Percentiles rank a stretch among this genome's conserved stretches.
Evolutionary conservation across 495 filamentous ascomycete genomes (phyloP).

Genomic region (Peziza echinospora): DNA sequence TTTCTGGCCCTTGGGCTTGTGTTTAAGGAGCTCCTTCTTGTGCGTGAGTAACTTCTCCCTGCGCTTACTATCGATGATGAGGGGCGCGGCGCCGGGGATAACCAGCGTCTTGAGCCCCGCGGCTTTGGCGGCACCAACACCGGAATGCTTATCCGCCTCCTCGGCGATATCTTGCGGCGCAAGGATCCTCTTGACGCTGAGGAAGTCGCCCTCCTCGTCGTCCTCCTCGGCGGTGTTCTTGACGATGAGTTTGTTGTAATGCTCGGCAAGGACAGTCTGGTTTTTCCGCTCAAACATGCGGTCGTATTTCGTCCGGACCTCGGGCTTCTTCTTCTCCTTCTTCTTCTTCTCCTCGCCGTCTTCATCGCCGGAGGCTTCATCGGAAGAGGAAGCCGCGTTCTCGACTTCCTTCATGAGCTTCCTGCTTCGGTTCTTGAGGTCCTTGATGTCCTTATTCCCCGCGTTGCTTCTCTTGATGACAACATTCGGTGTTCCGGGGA

Average conservation of each 20-base stretch:
- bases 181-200: constrained; percentile 63
- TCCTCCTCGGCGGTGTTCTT: constrained; percentile 31
- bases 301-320: constrained; percentile 75
- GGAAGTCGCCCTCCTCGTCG: constrained; percentile 45
- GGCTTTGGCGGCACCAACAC: constrained; percentile 19
- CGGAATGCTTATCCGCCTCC: constrained; percentile 17
- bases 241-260: constrained; percentile 69
- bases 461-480: constrained; percentile 73
- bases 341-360: constrained; percentile 26
- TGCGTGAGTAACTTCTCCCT: constrained; percentile 79
- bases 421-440: constrained; percentile 65
- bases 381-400: constrained; percentile 15
- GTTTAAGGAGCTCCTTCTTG: constrained; percentile 80
- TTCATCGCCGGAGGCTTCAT: constrained; percentile 34
- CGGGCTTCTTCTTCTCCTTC: constrained; percentile 36
- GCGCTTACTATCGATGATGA: constrained; percentile 79
- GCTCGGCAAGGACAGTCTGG: constrained; percentile 78
- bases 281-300: constrained; percentile 92
- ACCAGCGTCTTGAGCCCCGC: constrained; percentile 26
- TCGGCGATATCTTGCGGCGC: constrained; percentile 27
- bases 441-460: constrained; percentile 47
- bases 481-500: constrained; percentile 61
- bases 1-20: constrained; percentile 63
- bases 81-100: constrained; percentile 34
- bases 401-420: constrained; percentile 4